A percentile compares a stretch with the other conserved stretches of the same genome.
Conservation (phyloP, 2,329 filamentous ascomycete genomes). For the Aspergillus ochraceus region DNA sequence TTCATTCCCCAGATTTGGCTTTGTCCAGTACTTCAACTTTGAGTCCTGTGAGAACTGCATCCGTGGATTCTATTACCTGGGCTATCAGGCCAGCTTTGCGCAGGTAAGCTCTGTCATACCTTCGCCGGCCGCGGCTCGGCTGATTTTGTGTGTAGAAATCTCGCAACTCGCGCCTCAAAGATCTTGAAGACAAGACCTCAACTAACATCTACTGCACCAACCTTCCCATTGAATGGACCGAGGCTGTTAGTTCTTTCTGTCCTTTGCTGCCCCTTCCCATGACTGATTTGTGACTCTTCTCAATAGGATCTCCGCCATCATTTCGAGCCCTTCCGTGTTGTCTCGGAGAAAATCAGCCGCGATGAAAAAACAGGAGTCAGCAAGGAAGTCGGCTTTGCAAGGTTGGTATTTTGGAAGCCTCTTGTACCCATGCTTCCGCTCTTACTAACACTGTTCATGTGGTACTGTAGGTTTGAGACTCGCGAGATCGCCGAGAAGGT, state of each 20-base stretch:
- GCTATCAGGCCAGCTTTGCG: constrained; percentile 97
- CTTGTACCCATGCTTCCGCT: constrained; percentile 5
- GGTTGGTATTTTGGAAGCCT: constrained; percentile 54
- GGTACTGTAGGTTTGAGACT: constrained; percentile 70
- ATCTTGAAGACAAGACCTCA: constrained; percentile 82
- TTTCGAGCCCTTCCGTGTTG: constrained; percentile 60
- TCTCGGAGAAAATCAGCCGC: constrained; percentile 92
- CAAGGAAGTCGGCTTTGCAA: constrained; percentile 94
- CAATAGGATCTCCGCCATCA: constrained; percentile 70
- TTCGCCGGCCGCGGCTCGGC: not conserved
- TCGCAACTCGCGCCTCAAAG: constrained; percentile 97
- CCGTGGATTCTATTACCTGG: constrained; percentile 87
- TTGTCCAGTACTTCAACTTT: constrained; percentile 89
- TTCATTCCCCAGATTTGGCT: constrained; percentile 71
- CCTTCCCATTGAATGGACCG: constrained; percentile 85
- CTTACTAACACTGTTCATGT: constrained; percentile 10
- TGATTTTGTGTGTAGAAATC: constrained; percentile 68
- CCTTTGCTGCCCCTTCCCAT: not conserved
- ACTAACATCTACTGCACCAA: constrained; percentile 99
- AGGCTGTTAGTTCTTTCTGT: constrained; percentile 63
- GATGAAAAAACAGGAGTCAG: constrained; percentile 84
- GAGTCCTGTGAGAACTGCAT: constrained; percentile 94
- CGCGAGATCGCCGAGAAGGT: constrained; percentile 90
- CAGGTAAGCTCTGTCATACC: constrained; percentile 55
- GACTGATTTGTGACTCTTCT: constrained; percentile 17